These are phyloP conservation scores for Plasmodium gonderi DNA, from an alignment of 169 alveolate species.

Conservation along the genomic window DNA sequence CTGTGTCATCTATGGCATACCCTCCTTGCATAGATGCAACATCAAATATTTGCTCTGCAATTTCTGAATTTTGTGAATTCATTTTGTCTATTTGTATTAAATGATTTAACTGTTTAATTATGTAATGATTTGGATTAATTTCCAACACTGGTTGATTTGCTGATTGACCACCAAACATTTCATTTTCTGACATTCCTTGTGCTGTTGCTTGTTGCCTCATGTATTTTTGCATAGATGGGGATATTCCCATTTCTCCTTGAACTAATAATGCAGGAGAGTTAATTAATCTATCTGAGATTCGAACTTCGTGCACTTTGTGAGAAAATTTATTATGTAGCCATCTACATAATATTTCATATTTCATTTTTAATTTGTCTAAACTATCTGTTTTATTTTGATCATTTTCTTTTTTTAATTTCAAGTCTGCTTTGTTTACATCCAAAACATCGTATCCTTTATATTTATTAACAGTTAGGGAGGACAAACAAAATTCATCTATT, in stretches of 20 bases:
- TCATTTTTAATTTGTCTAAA: conserved; percentile 81
- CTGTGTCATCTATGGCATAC: conserved; percentile 86
- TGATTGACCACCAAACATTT: conserved; percentile 87
- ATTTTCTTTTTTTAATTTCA: conserved; percentile 90
- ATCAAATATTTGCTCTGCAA: conserved; percentile 84
- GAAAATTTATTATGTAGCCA: conserved; percentile 91
- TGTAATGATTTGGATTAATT: conserved; percentile 95
- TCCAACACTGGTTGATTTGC: conserved; percentile 95
- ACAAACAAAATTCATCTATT: conserved; percentile 96
- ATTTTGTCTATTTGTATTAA: conserved; percentile 82
- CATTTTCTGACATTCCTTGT: conserved; percentile 92
- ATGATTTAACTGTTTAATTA: conserved; percentile 89
- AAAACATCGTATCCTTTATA: conserved; percentile 92
- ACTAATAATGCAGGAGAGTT: conserved; percentile 94
- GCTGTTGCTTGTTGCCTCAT: conserved; percentile 96
- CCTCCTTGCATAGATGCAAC: conserved; percentile 89
- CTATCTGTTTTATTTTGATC: conserved; percentile 77
- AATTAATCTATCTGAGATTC: conserved; percentile 91
- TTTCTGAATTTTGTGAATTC: conserved; percentile 79
- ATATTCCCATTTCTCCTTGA: conserved; percentile 94
- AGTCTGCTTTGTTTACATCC: conserved; percentile 95
- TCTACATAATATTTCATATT: conserved; percentile 91
- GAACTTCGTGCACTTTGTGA: conserved; percentile 91
- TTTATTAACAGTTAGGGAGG: conserved; percentile 91
- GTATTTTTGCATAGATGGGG: conserved; percentile 97